Percentiles rank a stretch among this genome's conserved stretches.
phyloP scores from a whole-genome alignment of 2,329 filamentous ascomycete species.

The Fusarium nisikadoi region DNA sequence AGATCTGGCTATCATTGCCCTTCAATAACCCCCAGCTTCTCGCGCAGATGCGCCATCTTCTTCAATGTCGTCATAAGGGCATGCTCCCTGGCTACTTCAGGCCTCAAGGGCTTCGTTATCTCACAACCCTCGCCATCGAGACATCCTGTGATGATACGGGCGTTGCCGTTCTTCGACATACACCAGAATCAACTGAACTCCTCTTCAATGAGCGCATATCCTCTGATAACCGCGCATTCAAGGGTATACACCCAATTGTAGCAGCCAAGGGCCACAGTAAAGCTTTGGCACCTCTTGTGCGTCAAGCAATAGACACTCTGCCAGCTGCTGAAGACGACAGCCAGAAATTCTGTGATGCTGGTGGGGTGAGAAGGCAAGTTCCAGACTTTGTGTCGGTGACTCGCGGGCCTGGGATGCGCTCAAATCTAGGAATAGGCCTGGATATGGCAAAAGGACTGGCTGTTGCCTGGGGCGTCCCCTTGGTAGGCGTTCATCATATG shows the following conservation, averaged over 20 bases:
- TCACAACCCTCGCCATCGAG: constrained; percentile 78
- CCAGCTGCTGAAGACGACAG: constrained; percentile 40
- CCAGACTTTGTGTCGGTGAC: constrained; percentile 92
- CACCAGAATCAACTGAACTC: constrained; percentile 61
- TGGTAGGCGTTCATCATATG: constrained; percentile 95
- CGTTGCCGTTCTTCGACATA: constrained; percentile 80
- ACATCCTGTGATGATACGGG: constrained; percentile 94
- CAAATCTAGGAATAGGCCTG: constrained; percentile 80
- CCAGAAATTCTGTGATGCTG: constrained; percentile 22
- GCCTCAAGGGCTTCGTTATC: constrained; percentile 41
- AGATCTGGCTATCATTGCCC: neutral
- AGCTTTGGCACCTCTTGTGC: constrained; percentile 74
- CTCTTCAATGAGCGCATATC: constrained; percentile 86
- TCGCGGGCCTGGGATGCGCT: constrained; percentile 87
- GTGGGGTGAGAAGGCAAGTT: constrained; percentile 49
- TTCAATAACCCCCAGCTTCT: neutral
- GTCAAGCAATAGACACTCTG: constrained; percentile 69
- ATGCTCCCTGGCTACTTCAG: neutral
- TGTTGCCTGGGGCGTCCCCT: constrained; percentile 81
- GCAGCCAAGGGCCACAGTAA: constrained; percentile 81
- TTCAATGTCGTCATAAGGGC: constrained; percentile 7
- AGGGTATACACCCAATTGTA: constrained; percentile 82
- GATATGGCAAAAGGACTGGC: constrained; percentile 89
- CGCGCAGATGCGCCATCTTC: constrained; percentile 27
- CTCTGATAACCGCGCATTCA: constrained; percentile 77